Percentiles rank a stretch among this genome's conserved stretches.
Conservation (phyloP, 371 early-diverging fungal species). For the Mortierella sp. region DNA sequence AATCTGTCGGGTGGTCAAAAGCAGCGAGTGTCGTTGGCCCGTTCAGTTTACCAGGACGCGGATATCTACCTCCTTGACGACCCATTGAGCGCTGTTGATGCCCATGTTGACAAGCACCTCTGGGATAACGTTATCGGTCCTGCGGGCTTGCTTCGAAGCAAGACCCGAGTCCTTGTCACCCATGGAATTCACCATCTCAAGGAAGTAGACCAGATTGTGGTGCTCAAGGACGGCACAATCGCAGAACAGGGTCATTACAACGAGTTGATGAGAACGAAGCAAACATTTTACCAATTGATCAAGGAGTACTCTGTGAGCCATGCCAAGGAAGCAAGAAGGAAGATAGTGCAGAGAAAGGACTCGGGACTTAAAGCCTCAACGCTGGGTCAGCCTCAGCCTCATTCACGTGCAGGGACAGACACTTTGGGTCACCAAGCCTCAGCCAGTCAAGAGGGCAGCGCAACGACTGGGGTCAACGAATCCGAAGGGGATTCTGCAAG, state of each 20-base stretch:
- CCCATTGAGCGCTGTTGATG: constrained; percentile 73
- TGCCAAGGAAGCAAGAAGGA: background rate
- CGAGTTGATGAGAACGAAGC: constrained; percentile 56
- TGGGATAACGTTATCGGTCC: constrained; percentile 87
- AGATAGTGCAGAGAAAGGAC: too few relatives aligned
- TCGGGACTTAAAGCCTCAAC: background rate
- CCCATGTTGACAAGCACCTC: constrained; percentile 68
- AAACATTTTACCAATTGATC: constrained; percentile 62
- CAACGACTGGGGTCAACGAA: too few relatives aligned
- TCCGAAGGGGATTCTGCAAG: background rate
- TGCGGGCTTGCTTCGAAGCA: constrained; percentile 79
- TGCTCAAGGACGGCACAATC: constrained; percentile 65
- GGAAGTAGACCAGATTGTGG: constrained; percentile 62
- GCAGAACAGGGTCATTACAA: constrained; percentile 62
- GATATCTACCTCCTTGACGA: constrained; percentile 71
- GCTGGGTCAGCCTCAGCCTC: background rate
- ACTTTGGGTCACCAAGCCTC: too few relatives aligned
- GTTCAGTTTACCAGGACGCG: constrained; percentile 59
- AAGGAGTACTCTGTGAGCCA: constrained; percentile 29
- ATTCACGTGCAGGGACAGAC: too few relatives aligned
- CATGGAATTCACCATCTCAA: constrained; percentile 88
- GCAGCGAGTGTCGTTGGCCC: constrained; percentile 63
- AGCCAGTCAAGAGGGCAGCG: too few relatives aligned
- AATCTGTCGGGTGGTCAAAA: constrained; percentile 68
- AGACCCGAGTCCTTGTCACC: constrained; percentile 91